Base-by-base conservation (phyloP, 2,329 filamentous ascomycete genomes). In the Aschersonia sp. region DNA sequence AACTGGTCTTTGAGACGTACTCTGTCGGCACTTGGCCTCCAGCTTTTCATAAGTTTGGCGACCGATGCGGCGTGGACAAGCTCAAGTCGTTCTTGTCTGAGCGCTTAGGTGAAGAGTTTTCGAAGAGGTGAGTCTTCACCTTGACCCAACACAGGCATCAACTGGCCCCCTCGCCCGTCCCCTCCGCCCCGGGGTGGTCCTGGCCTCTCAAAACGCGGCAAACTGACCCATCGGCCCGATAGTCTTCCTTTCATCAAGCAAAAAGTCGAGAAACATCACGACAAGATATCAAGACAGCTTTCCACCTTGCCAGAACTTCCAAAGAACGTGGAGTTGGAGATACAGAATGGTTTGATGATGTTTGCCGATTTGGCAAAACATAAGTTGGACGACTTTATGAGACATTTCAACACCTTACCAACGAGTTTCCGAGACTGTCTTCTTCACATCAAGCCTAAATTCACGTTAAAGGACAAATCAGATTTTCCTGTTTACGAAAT, bases 231-330 rank as follows among this genome's bases (percentile, higher is more conserved):
- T 20, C 20, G 20, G 20, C 20, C 20, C 20, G 20, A 20, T 29
- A 71, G 70, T 40, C 40, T 84, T 62, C 55, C 80, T 55, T 59
- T 73, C 59, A 67, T 82, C 62, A 65, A 76, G 50, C 62, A 65
- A 1, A 80, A 80, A 45, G 66, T 78, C 0, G 64, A 72, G 4
- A 53, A 55, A 0, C 67, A 75, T 4, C 70, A 84, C 0, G 51
- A 62, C 0, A 59, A 68, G 0, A 77, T 89, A 2, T 67, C 77
- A 1, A 54, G 57, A 0, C 66, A 83, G 48, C 69, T 94, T 0
- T 53, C 59, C 0, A 65, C 63, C 0, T 71, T 89, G 0, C 85
- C 85, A 0, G 82, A 86, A 40, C 74, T 85, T 0, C 82, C 84
- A 0, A 63, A 68, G 0, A 85, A 88, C 43, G 75, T 88, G 0